Percentiles rank a stretch among this genome's conserved stretches.
Evolutionary conservation across 2,329 filamentous ascomycete species (phyloP).

Genomic region (Cryphonectria radicalis): DNA sequence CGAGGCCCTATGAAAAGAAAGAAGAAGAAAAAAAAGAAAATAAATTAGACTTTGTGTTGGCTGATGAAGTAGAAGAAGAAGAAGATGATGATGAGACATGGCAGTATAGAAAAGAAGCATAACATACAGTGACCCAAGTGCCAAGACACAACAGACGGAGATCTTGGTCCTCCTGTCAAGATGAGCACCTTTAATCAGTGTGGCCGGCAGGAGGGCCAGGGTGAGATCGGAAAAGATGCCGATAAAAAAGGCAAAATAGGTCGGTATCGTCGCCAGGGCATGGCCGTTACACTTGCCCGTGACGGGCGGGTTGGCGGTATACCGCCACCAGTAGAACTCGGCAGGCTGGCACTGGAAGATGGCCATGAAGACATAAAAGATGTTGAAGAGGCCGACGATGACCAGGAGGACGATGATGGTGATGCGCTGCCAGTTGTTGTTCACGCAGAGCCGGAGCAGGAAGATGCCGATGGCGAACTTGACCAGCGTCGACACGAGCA

Average conservation of each 20-base stretch:
- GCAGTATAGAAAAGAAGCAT: background rate
- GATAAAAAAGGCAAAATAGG: slow-evolving; percentile 42
- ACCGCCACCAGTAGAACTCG: slow-evolving; percentile 45
- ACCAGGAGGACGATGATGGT: slow-evolving; percentile 41
- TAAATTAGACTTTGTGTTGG: background rate
- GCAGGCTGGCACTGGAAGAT: slow-evolving; percentile 45
- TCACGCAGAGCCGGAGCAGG: slow-evolving; percentile 43
- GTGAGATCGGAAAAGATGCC: slow-evolving; percentile 42
- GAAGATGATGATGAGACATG: background rate
- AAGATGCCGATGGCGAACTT: slow-evolving; percentile 47
- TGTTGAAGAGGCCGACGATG: slow-evolving; percentile 39
- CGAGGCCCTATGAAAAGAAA: slow-evolving; percentile 38
- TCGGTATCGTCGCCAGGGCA: slow-evolving; percentile 37
- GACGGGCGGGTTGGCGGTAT: slow-evolving; percentile 33
- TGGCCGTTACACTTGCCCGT: slow-evolving; percentile 41
- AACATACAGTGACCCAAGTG: slow-evolving; percentile 45
- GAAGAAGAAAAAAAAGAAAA: slow-evolving; percentile 17
- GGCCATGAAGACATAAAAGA: slow-evolving; percentile 44
- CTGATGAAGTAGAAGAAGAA: background rate
- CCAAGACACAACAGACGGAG: slow-evolving; percentile 34
- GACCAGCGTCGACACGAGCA: slow-evolving; percentile 44
- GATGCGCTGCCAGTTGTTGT: slow-evolving; percentile 38
- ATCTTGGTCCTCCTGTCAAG: slow-evolving; percentile 42
- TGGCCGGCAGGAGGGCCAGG: slow-evolving; percentile 43
- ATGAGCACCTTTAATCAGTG: slow-evolving; percentile 42